Base-by-base conservation (phyloP, 768 basidiomycete species). In the Lactifluus pinguis region DNA sequence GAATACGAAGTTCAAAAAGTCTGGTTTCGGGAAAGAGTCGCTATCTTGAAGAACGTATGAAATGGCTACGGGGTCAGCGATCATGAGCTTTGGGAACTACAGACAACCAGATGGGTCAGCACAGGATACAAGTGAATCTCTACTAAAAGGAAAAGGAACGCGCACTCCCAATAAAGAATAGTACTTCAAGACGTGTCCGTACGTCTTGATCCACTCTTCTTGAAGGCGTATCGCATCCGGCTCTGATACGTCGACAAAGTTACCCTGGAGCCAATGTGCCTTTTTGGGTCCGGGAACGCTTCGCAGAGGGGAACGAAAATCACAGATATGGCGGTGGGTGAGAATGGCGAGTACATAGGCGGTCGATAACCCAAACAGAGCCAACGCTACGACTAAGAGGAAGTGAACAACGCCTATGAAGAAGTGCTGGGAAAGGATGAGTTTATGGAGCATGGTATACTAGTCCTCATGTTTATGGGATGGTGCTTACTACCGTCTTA, bases 61-160 rank as follows among this genome's bases (percentile, higher is more conserved):
- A 15, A 75, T 41, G 1, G 75, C 76, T 10, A 67, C 63, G 2
- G 74, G 69, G 63, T 78, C 77, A 19, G 69, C 61, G 5, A 74
- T 71, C 55, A 70, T 61, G 48, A 76, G 66, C 42, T 73, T 68
- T 11, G 66, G 59, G 15, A 25, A 1, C 64, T 65, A 47, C 25
- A 8, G 36, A 41, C 3, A 29, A 25, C 13, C 11, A 25, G 29
- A n/a, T 14, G 13, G 21, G 32, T 34, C 32, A 34, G 32, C 5
- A 34, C 32, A 34, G 32, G 7, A 32, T 32, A 7, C 32, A 32
- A n/a, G 25, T 25, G 32, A 34, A 34, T 25, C 25, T 25, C 25
- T 25, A 34, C 32, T 6, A 3, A n/a, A 25, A 5, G 38, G 10
- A 17, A 13, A 21, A 3, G 10, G 36, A 49, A 51, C 30, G 60